These are phyloP conservation scores for Fusarium praegraminearum DNA, from an alignment of 2,329 filamentous ascomycete genomes.

Conservation along the genomic window DNA sequence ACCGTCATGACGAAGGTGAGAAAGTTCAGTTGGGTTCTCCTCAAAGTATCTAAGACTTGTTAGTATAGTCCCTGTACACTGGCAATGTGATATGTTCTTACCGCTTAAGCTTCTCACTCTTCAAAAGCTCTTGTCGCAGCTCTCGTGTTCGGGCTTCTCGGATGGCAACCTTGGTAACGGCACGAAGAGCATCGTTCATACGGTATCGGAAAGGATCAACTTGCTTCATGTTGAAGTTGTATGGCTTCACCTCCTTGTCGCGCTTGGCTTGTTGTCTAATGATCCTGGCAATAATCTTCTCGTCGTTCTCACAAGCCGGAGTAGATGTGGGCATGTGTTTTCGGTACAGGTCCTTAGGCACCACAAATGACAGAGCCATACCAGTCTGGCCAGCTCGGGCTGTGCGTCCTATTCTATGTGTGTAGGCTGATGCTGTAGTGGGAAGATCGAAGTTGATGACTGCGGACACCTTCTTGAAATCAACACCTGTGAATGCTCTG, in stretches of 20 bases:
- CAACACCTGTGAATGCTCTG: conserved; percentile 66
- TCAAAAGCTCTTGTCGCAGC: conserved; percentile 87
- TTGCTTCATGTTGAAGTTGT: conserved; percentile 94
- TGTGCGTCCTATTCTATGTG: conserved; percentile 95
- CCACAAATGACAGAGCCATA: conserved; percentile 95
- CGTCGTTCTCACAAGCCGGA: conserved; percentile 81
- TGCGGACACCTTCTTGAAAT: conserved; percentile 94
- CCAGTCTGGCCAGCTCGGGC: conserved; percentile 91
- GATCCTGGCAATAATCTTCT: conserved; percentile 85
- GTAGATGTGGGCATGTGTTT: conserved; percentile 91
- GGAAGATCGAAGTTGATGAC: conserved; percentile 98
- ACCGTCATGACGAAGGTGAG: conserved; percentile 88
- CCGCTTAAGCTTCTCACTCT: conserved; percentile 92
- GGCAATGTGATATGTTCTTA: conserved; percentile 32
- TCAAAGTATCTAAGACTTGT: conserved; percentile 77
- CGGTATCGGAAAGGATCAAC: conserved; percentile 95
- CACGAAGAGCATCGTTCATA: conserved; percentile 89
- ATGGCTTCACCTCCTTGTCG: conserved; percentile 86
- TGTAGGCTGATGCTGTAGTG: conserved; percentile 88
- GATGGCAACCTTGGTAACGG: conserved; percentile 89
- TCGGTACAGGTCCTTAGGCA: conserved; percentile 83
- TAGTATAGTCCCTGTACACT: neutral
- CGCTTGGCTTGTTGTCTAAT: conserved; percentile 81
- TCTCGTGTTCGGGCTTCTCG: conserved; percentile 91
- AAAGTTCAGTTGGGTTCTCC: conserved; percentile 91